Evolutionary conservation across 139 green algal species (phyloP).

Genomic region (Chlamydomonas sp.): DNA sequence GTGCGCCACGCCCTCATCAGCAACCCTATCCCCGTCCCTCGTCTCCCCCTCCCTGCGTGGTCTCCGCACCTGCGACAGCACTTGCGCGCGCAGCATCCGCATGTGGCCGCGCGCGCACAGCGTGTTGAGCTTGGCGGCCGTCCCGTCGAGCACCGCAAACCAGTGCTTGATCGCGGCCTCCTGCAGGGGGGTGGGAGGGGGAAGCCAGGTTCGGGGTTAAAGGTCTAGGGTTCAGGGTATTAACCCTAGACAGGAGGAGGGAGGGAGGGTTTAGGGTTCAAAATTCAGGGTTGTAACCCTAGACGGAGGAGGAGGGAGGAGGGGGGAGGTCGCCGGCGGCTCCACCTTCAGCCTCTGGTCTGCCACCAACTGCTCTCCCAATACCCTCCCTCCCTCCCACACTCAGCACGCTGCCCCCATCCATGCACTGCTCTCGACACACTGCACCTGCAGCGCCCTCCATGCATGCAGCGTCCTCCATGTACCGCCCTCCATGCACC

Average conservation of each 20-base stretch:
- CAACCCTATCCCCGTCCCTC: too few species aligned
- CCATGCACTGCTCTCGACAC: too few species aligned
- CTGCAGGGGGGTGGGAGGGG: slow-evolving; percentile 18
- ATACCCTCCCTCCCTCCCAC: too few species aligned
- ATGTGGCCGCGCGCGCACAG: slow-evolving; percentile 34
- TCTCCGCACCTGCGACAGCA: too few species aligned
- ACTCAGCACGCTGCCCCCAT: too few species aligned
- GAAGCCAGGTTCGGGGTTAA: neutral
- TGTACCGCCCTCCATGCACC: too few species aligned
- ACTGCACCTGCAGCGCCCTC: too few species aligned
- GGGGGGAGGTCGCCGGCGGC: neutral
- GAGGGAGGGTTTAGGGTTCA: neutral
- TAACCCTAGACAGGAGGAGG: neutral
- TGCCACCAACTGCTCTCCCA: neutral
- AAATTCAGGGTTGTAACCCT: neutral
- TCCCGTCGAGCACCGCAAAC: slow-evolving; percentile 51
- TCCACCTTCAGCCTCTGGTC: neutral
- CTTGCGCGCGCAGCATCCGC: slow-evolving; percentile 49
- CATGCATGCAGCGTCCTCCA: too few species aligned
- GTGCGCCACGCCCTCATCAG: too few species aligned
- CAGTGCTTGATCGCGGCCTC: slow-evolving; percentile 62
- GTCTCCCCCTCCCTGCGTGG: too few species aligned
- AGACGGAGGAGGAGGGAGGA: neutral
- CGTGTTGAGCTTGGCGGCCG: slow-evolving; percentile 15
- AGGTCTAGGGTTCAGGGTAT: neutral